Evolutionary conservation across 345 rosid species (phyloP), one percentile per base, ranked within the genome.

Genomic region (Eucalyptus fibrosa): DNA sequence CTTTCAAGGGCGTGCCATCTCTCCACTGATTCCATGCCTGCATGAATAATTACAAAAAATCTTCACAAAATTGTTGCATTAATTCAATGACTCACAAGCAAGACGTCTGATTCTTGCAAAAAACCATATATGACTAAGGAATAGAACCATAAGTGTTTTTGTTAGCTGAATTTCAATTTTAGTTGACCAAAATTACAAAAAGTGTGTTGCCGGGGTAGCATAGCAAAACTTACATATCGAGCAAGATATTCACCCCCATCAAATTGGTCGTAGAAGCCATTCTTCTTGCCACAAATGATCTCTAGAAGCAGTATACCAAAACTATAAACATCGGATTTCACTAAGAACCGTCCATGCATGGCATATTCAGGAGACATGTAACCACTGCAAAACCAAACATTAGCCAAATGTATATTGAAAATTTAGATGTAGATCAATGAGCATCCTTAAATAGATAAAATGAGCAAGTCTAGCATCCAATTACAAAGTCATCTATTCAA

Each of bases 21-120:
- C 60, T 88, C 93, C 94, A 91, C 1, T 53, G 87, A 40, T 91
- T 88, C 94, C 92, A 92, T 18, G 86, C 92, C 93, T 92, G 88
- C 32, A 91, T 42, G 26, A 88, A 50, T 26, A n/a, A 87, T 9
- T 72, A 24, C 49, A 34, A 21, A 37, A 37, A 89, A 62, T 62
- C 72, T 30, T 30, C 34, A 62, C 72, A 62, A 7, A 14, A 62
- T 62, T 62, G 37, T 4, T 3, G 37, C 72, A n/a, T 62, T 65
- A 65, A 65, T n/a, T 30, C 72, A 7, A n/a, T 65, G 37, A n/a
- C 37, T 65, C 72, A 65, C 37, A 62, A 2, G 72, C 72, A 14
- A 44, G 23, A 16, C 21, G 6, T n/a, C 3, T 30, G 0, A 62
- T 47, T 30, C 3, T 88, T 9, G 21, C 17, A 69, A 28, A 30